Evolutionary conservation across 768 basidiomycete genomes (phyloP), one percentile per base, ranked within the genome.

Genomic region (Lactarius sp.): DNA sequence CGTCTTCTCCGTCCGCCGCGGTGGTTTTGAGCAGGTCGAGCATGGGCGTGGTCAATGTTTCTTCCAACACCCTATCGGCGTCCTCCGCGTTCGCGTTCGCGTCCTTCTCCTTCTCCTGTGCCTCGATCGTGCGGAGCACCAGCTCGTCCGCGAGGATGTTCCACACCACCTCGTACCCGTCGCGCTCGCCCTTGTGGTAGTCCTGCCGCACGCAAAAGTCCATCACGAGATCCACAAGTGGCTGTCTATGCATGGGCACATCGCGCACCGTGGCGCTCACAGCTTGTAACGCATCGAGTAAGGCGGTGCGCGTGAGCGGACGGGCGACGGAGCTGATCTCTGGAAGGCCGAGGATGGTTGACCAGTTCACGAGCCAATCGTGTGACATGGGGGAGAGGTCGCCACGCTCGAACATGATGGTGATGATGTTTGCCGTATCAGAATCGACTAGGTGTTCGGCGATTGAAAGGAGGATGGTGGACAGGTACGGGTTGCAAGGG

Each of bases 311-410:
- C 3, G 89, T 87, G 18, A 78, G 63, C 0, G 84, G 83, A 16
- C 83, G 74, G 3, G 75, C 62, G 3, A 65, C 33, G 0, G 66
- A 67, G 61, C 68, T 71, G 3, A 76, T 64, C 36, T 62, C 70
- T 1, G 78, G 71, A 63, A 83, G 83, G n/a, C 73, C 75, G 14
- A 90, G 71, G 6, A 90, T 74, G 42, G 68, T 78, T 42, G 77
- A 72, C 90, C 90, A 91, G 69, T 86, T 85, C 18, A 75, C 74
- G 33, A 91, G 72, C 90, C 90, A 92, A 6, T 84, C 80, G 0
- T 85, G 83, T 1, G 85, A 84, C 12, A 86, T 86, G 1, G 90
- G 90, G 2, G 83, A 85, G 37, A 91, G 78, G 53, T 84, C 81
- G 66, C 87, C 84, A 60, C 87, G 83, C 51, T 84, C 83, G 42